Percentiles rank a stretch among this genome's conserved stretches.
Evolutionary conservation across 2,329 filamentous ascomycete species (phyloP).

Genomic region (Chrysoporthe cubensis): DNA sequence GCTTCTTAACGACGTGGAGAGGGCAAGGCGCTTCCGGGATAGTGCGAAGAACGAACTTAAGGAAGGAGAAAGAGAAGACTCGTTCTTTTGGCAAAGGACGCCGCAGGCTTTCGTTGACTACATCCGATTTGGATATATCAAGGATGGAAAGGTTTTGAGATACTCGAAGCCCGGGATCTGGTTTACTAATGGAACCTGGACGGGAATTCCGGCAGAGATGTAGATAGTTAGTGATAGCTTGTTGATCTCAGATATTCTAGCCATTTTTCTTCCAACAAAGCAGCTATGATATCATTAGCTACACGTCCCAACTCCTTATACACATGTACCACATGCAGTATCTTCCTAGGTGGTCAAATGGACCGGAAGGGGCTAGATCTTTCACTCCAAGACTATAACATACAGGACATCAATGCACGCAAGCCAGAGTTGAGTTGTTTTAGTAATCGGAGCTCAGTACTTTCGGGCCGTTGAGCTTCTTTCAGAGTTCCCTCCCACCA

Average conservation of each 20-base stretch:
- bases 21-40: conserved; percentile 65
- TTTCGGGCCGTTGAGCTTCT: too few relatives aligned
- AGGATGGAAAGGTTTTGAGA: conserved; percentile 19
- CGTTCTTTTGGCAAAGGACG: conserved; percentile 27
- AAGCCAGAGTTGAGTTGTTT: too few relatives aligned
- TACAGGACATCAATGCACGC: too few relatives aligned
- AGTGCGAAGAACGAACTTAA: conserved; percentile 9
- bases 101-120: conserved; percentile 32
- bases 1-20: conserved; percentile 83
- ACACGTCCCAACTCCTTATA: neutral
- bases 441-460: too few relatives aligned
- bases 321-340: too few relatives aligned
- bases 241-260: neutral
- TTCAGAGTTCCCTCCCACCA: too few relatives aligned
- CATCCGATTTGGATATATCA: conserved; percentile 30
- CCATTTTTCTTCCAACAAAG: too few relatives aligned
- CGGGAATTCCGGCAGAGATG: conserved; percentile 16
- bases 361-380: too few relatives aligned
- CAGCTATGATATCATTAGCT: neutral
- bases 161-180: conserved; percentile 29
- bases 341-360: too few relatives aligned
- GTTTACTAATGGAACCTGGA: conserved; percentile 29
- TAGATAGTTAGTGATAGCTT: neutral
- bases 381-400: too few relatives aligned
- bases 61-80: conserved; percentile 7